Evolutionary conservation across 2,329 filamentous ascomycete genomes (phyloP), one percentile per base, ranked within the genome.

Genomic region (Sarocladium kiliense): DNA sequence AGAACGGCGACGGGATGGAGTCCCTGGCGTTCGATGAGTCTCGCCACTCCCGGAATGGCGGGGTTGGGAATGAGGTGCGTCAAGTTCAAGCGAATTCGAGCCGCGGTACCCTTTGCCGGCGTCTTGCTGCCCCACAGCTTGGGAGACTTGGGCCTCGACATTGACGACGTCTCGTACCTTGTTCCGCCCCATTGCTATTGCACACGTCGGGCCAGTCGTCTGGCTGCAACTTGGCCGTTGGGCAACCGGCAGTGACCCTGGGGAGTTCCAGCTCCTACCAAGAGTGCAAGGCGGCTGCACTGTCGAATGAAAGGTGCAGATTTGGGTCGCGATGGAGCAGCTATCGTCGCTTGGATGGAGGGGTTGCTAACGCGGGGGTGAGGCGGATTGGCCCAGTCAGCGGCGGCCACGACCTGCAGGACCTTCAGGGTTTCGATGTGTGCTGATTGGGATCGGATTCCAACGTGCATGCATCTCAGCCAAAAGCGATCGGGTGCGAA

Each of bases 281-380:
- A 21, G 23, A 21, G 44, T 14, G 44, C 44, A 27, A 30, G 44
- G 44, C 44, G 44, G 16, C 44, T 36, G 47, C 47, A 51, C 9
- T 36, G 18, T 36, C 47, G 47, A 36, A 51, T 51, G n/a, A 27
- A 51, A 51, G n/a, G 18, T 51, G 47, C 47, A 51, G 47, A 51
- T 51, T 27, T 23, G 14, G 47, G 27, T 36, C 23, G 12, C n/a
- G 47, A 51, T 32, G 47, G 47, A 32, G 26, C 5, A 23, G 47
- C 27, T 34, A 18, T 51, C 11, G 27, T 51, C 19, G 23, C 7
- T 27, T 16, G n/a, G 11, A 34, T 21, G 12, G 27, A 36, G 19
- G 47, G 47, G 27, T n/a, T 21, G 12, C 47, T 23, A 36, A 36
- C 26, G 27, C 27, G 7, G 47, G 47, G 47, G 30, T 18, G 47